Conservation (phyloP, 1,139 yeast species). For the Lodderomyces parapsilosis region DNA sequence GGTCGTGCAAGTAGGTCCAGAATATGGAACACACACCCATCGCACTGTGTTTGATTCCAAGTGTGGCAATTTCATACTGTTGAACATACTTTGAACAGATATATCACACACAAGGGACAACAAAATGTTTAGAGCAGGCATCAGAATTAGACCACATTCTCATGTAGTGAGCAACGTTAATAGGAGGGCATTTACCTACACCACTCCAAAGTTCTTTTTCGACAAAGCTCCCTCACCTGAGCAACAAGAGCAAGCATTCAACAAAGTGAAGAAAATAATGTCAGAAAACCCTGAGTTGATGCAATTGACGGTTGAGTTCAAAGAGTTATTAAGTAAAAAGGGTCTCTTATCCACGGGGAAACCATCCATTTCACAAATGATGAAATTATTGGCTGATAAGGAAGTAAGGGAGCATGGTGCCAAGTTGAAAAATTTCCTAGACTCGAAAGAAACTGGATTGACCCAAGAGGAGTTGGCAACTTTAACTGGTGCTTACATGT, state of each 20-base stretch:
- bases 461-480: conserved; percentile 35
- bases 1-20: conserved; percentile 2
- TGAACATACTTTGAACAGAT: too few relatives aligned
- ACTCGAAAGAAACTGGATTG: conserved; percentile 31
- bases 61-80: too few relatives aligned
- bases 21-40: neutral
- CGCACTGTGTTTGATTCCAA: neutral
- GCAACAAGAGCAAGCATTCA: conserved; percentile 16
- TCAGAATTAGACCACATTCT: neutral
- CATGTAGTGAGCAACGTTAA: neutral
- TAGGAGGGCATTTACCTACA: neutral
- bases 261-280: conserved; percentile 22
- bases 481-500: conserved; percentile 17
- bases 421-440: conserved; percentile 33
- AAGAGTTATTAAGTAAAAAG: conserved; percentile 29
- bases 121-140: conserved; percentile 5
- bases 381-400: conserved; percentile 37
- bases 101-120: neutral
- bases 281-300: conserved; percentile 29
- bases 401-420: conserved; percentile 33
- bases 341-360: conserved; percentile 31
- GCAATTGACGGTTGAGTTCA: conserved; percentile 30
- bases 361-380: conserved; percentile 38
- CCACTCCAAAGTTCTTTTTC: conserved; percentile 9
- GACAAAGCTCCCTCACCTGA: conserved; percentile 9